Evolutionary conservation across 2,329 filamentous ascomycete species (phyloP).

Genomic region (Pseudogymnoascus sp.): DNA sequence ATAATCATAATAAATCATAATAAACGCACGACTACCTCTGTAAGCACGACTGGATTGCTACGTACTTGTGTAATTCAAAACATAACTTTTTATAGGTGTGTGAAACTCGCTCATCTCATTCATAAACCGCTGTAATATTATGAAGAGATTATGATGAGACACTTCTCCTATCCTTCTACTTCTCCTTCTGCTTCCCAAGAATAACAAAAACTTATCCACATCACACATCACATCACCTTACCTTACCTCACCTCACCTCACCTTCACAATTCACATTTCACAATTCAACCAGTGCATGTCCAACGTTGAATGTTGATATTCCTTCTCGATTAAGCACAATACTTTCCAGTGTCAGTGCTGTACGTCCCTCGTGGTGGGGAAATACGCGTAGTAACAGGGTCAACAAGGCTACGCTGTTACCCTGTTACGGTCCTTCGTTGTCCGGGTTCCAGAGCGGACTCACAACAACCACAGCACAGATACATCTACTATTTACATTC

Average conservation of each 20-base stretch:
- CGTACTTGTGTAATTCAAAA: neutral
- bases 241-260: neutral
- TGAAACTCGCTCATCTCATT: constrained; percentile 5
- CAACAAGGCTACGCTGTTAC: constrained; percentile 4
- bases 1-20: neutral
- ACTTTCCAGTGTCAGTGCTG: neutral
- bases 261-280: constrained; percentile 1
- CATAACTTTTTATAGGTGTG: neutral
- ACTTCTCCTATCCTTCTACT: constrained; percentile 1
- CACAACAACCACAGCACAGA: constrained; percentile 27
- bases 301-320: neutral
- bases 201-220: neutral
- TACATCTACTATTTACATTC: neutral
- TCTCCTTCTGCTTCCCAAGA: neutral
- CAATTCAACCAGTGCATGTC: neutral
- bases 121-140: neutral
- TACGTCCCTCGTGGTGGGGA: neutral
- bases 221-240: neutral
- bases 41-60: neutral
- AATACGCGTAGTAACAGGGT: constrained; percentile 1
- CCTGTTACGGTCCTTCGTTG: constrained; percentile 35
- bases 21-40: no score
- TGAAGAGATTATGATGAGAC: constrained; percentile 7
- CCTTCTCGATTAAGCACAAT: neutral
- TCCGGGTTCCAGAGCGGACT: constrained; percentile 28